Conservation (phyloP, 1,284 basidiomycete genomes). For the Ceratobasidium papillatum region DNA sequence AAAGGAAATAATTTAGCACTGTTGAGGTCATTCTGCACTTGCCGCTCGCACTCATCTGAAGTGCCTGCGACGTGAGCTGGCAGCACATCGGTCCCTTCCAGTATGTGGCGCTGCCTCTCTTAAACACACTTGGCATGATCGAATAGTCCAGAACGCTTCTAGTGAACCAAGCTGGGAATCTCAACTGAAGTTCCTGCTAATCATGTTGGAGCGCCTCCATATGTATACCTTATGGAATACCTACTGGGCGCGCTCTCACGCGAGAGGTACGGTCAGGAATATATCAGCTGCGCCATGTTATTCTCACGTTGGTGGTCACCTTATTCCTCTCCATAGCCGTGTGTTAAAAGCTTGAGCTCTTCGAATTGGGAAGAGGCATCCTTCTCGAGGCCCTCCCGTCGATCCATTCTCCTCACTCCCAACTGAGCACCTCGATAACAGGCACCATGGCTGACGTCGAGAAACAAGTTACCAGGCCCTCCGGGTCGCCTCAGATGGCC, state of each 20-base stretch:
- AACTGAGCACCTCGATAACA: neutral
- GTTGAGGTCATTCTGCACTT: constrained; percentile 11
- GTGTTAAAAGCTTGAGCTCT: neutral
- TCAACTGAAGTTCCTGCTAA: constrained; percentile 15
- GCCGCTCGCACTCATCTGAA: constrained; percentile 1
- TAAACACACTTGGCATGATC: constrained; percentile 5
- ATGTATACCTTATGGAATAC: neutral
- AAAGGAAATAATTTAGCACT: neutral
- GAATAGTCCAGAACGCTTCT: constrained; percentile 4
- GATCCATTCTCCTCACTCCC: neutral
- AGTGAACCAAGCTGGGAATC: constrained; percentile 1
- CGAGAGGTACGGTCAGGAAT: neutral
- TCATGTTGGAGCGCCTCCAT: constrained; percentile 8
- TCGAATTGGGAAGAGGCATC: neutral
- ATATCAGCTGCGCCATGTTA: neutral
- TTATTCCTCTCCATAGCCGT: neutral
- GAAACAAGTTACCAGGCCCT: constrained; percentile 3
- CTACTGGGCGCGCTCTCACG: neutral
- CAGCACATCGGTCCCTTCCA: neutral
- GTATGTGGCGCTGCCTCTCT: neutral
- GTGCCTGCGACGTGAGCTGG: neutral
- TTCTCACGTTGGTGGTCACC: constrained; percentile 10
- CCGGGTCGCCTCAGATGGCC: neutral
- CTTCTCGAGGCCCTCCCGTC: constrained; percentile 5
- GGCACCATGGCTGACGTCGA: constrained; percentile 25